Percentiles rank a stretch among this genome's conserved stretches.
These are phyloP conservation scores for Solanum appendiculatum DNA, from an alignment of 257 asterid species.

Conservation along the genomic window DNA sequence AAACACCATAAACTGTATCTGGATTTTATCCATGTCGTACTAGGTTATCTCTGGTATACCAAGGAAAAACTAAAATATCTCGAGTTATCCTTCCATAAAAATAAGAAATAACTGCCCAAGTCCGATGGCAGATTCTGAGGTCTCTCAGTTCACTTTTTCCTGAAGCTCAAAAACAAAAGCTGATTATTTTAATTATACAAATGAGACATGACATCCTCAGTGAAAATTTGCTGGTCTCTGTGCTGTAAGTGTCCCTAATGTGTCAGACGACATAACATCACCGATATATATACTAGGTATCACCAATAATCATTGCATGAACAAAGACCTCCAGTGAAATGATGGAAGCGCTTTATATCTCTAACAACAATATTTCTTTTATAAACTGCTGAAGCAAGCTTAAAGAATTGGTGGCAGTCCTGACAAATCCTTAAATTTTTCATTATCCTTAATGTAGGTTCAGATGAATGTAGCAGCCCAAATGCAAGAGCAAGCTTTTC, in stretches of 20 bases:
- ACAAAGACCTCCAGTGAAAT: conserved; percentile 19
- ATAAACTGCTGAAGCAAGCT: conserved; percentile 19
- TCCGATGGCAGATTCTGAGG: neutral
- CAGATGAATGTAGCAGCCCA: conserved; percentile 15
- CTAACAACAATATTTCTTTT: conserved; percentile 17
- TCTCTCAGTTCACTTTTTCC: neutral
- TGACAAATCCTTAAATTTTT: conserved; percentile 25
- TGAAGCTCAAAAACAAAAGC: neutral
- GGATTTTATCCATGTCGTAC: neutral
- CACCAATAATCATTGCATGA: conserved; percentile 29
- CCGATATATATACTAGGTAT: neutral
- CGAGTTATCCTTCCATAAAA: neutral
- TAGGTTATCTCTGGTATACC: neutral
- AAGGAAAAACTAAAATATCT: neutral
- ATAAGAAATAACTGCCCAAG: neutral
- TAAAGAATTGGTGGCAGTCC: conserved; percentile 25
- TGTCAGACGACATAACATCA: neutral
- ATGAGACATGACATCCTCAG: neutral
- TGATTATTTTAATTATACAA: neutral
- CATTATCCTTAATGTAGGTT: conserved; percentile 13
- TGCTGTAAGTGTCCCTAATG: neutral
- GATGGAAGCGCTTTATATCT: conserved; percentile 23
- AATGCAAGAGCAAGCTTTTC: conserved; percentile 30
- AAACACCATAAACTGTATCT: neutral
- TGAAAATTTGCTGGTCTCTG: neutral